phyloP scores from a whole-genome alignment of 2,329 filamentous ascomycete genomes.

The Xylariaceae sp. region DNA sequence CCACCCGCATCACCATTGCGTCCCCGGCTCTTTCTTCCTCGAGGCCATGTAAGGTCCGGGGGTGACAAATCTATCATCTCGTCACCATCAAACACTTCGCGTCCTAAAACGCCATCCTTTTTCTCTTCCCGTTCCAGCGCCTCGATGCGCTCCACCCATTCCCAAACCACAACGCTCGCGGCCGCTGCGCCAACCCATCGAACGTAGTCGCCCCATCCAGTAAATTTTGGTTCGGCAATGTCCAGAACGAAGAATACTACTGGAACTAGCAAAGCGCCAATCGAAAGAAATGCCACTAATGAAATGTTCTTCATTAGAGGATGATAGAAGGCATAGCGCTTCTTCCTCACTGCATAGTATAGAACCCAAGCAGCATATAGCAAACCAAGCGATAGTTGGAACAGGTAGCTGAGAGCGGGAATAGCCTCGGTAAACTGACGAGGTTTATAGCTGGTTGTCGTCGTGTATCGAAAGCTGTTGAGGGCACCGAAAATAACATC shows the following conservation, averaged over 20 bases:
- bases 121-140: constrained; percentile 88
- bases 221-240: constrained; percentile 78
- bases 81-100: constrained; percentile 90
- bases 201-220: constrained; percentile 92
- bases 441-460: constrained; percentile 55
- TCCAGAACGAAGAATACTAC: constrained; percentile 92
- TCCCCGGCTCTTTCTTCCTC: constrained; percentile 31
- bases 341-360: constrained; percentile 89
- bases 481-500: constrained; percentile 88
- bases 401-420: constrained; percentile 84
- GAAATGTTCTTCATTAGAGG: constrained; percentile 85
- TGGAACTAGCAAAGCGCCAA: constrained; percentile 79
- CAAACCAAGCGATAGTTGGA: constrained; percentile 79
- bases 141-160: constrained; percentile 95
- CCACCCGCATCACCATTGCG: constrained; percentile 32
- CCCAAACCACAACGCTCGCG: constrained; percentile 95
- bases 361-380: constrained; percentile 92
- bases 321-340: constrained; percentile 86
- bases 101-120: constrained; percentile 85
- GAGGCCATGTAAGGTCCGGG: constrained; percentile 47
- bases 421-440: constrained; percentile 83
- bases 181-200: constrained; percentile 94
- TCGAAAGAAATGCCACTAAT: constrained; percentile 72
- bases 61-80: constrained; percentile 73
- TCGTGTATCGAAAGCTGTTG: constrained; percentile 70